Percentiles rank a stretch among this genome's conserved stretches.
phyloP scores from a whole-genome alignment of 257 asterid species.

The Plantago ovata region DNA sequence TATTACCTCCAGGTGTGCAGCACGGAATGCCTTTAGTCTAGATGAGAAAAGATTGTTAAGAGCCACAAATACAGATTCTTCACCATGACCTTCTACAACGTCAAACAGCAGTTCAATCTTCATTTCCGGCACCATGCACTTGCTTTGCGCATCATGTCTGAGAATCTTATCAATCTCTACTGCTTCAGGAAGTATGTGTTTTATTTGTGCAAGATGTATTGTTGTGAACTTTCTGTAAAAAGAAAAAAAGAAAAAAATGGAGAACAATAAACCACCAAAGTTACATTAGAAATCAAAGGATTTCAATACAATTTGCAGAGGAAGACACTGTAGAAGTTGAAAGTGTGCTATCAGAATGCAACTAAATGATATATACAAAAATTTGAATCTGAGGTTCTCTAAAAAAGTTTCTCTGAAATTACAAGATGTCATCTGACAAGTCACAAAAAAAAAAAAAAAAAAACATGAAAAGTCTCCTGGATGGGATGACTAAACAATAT shows the following conservation, averaged over 20 bases:
- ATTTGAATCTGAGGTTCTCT: too few species aligned
- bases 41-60: slow-evolving; percentile 62
- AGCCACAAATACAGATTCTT: slow-evolving; percentile 54
- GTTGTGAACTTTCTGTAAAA: slow-evolving; percentile 45
- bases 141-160: slow-evolving; percentile 52
- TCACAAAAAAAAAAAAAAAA: too few species aligned
- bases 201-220: slow-evolving; percentile 76
- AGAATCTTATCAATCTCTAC: slow-evolving; percentile 69
- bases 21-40: slow-evolving; percentile 44
- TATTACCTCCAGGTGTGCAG: slow-evolving; percentile 59
- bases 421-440: too few species aligned
- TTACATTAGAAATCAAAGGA: slow-evolving; percentile 4
- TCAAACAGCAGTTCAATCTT: slow-evolving; percentile 49
- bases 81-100: slow-evolving; percentile 53
- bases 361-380: too few species aligned
- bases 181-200: slow-evolving; percentile 72
- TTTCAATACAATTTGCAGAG: slow-evolving; percentile 2
- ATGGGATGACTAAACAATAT: too few species aligned
- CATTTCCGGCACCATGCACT: slow-evolving; percentile 69
- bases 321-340: slow-evolving; percentile 2
- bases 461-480: too few species aligned
- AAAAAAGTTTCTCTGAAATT: too few species aligned
- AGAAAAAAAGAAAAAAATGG: slow-evolving; percentile 16
- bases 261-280: slow-evolving; percentile 16
- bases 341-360: background rate